A percentile compares a stretch with the other conserved stretches of the same genome.
These are phyloP conservation scores for Colletotrichum endophyticum DNA, from an alignment of 2,329 filamentous ascomycete genomes.

Conservation along the genomic window DNA sequence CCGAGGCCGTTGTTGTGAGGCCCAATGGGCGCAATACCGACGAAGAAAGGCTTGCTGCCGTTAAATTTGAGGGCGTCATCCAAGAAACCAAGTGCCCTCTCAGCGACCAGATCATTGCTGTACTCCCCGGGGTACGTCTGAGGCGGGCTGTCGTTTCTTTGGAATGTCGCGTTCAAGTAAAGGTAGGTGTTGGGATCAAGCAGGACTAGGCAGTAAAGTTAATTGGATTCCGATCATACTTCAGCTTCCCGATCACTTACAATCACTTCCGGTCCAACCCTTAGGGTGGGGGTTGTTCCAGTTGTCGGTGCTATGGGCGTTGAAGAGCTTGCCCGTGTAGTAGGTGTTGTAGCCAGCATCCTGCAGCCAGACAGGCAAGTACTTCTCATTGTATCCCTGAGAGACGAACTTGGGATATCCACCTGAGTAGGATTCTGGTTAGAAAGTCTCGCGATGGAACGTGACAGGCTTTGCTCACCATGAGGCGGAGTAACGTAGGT, in stretches of 20 bases:
- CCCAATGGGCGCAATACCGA: slow-evolving; percentile 68
- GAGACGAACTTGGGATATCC: slow-evolving; percentile 69
- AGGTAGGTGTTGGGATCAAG: slow-evolving; percentile 41
- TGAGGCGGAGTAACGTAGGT: slow-evolving; percentile 61
- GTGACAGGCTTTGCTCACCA: slow-evolving; percentile 38
- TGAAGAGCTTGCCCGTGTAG: slow-evolving; percentile 77
- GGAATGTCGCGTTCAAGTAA: slow-evolving; percentile 55
- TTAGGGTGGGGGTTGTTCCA: slow-evolving; percentile 62
- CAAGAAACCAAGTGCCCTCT: slow-evolving; percentile 64
- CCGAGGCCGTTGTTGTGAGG: slow-evolving; percentile 61
- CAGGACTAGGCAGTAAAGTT: slow-evolving; percentile 33
- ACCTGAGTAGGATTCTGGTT: slow-evolving; percentile 24
- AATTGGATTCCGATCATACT: neutral
- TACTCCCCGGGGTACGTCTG: slow-evolving; percentile 34
- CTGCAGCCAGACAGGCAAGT: slow-evolving; percentile 75
- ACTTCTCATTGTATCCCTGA: slow-evolving; percentile 69
- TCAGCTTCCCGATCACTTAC: neutral
- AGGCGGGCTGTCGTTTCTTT: slow-evolving; percentile 42
- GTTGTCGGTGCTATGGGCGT: slow-evolving; percentile 64
- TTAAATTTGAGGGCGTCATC: slow-evolving; percentile 59
- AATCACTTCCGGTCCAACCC: slow-evolving; percentile 61
- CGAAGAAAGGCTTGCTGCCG: slow-evolving; percentile 66
- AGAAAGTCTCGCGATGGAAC: slow-evolving; percentile 29
- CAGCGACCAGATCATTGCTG: slow-evolving; percentile 61
- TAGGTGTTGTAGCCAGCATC: slow-evolving; percentile 72